These are phyloP conservation scores for Arthrobotrys megalospora DNA, from an alignment of 2,329 filamentous ascomycete species.

Conservation along the genomic window DNA sequence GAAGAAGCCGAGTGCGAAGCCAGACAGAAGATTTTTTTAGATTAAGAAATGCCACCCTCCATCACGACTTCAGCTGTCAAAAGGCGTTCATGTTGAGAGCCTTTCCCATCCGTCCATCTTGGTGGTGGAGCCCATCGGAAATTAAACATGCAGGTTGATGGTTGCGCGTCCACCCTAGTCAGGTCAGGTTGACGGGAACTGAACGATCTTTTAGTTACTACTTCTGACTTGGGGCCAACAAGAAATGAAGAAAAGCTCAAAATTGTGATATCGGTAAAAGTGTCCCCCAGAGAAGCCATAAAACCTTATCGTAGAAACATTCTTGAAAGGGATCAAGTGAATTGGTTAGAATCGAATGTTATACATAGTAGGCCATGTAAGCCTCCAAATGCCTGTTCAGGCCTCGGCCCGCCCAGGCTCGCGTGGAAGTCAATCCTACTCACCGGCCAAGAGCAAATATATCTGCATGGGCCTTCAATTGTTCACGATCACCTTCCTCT, in stretches of 20 bases:
- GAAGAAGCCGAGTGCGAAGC: conserved; percentile 27
- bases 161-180: conserved; percentile 31
- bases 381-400: conserved; percentile 40
- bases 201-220: neutral
- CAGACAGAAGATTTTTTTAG: conserved; percentile 13
- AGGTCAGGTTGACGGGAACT: neutral
- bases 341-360: conserved; percentile 16
- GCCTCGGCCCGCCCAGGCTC: conserved; percentile 45
- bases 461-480: conserved; percentile 15
- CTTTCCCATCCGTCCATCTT: conserved; percentile 28
- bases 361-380: neutral
- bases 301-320: conserved; percentile 1
- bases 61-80: conserved; percentile 50
- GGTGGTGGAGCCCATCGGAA: conserved; percentile 52
- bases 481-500: conserved; percentile 24
- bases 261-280: conserved; percentile 53
- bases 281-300: conserved; percentile 8
- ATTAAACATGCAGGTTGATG: conserved; percentile 47
- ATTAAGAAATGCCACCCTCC: conserved; percentile 32
- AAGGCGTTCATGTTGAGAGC: conserved; percentile 9
- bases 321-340: conserved; percentile 11
- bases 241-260: conserved; percentile 29
- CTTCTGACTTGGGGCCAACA: conserved; percentile 1
- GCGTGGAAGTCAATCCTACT: conserved; percentile 14
- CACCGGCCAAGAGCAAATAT: conserved; percentile 1